Base-by-base conservation (phyloP, 2,329 filamentous ascomycete species). In the Aspergillus oerlinghausenensis region DNA sequence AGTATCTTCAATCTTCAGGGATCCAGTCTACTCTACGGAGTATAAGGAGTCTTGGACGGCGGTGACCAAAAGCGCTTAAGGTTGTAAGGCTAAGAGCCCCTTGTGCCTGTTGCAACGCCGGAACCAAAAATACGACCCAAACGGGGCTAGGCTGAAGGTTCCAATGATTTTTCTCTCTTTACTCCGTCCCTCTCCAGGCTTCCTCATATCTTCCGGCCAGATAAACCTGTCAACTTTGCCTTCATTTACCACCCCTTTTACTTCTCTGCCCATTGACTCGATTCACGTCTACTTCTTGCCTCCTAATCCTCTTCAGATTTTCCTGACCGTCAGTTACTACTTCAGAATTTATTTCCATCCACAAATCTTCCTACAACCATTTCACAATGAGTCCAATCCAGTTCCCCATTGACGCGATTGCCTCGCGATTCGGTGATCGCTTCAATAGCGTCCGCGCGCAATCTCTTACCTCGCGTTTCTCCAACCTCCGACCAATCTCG, bases 371-470 rank as follows among this genome's bases (percentile, higher is more conserved):
- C 11, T 25, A 40, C 28, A 26, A 26, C 48, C 35, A 32, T 19
- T 26, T 57, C 70, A 74, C 67, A 70, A 96, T 96, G 92, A 82
- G 89, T 66, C 86, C 90, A 75, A 90, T 97, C 71, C 90, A 90
- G 82, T 94, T 99, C 66, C 94, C 94, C 56, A 82, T 97, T 69
- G 92, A 96, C 75, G 86, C 88, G 70, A 79, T 97, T 74, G 96
- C 93, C 75, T 96, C 92, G 67, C 88, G 92, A 67, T 84, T 97
- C 74, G 94, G 94, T 65, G 91, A 94, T 64, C 90, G 92, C 72
- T 93, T 97, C 79, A 85, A 90, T 66, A 86, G 87, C 71, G 82
- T 97, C 63, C 88, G 91, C 71, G 86, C 86, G 59, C 90, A 92
- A 65, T 89, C 90, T 35, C 74, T 97, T 59, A 84, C 84, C 58